Base-by-base conservation (phyloP, 1,139 yeast species). In the Geotrichum macrosporum region DNA sequence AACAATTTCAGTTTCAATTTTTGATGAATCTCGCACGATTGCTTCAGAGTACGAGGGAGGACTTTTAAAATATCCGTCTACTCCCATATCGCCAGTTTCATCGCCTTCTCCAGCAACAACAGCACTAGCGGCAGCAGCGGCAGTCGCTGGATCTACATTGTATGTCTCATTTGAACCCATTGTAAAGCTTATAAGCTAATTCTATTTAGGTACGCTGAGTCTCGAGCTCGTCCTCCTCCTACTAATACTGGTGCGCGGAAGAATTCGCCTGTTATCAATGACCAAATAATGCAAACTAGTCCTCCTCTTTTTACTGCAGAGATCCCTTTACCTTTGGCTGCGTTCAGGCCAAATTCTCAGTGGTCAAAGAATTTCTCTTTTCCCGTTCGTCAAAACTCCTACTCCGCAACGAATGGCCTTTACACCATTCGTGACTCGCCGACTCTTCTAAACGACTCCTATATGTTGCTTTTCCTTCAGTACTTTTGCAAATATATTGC, bases 1-100 rank as follows among this genome's bases (percentile, higher is more conserved):
- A 13, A 3, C n/a, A n/a, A n/a, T 20, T n/a, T 38, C 27, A 30
- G 43, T 45, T 24, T 40, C 53, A 10, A 50, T 51, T 34, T 43
- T 48, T 33, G 54, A 51, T 31, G 54, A 51, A 42, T 51, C 54
- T 10, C 37, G 54, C 19, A 49, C 44, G 9, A 50, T 51, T 20
- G 54, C 54, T 2, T 40, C 51, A 4, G 54, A 49, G 16, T 51
- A 51, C 37, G 43, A 49, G 34, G 50, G 47, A 8, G 54, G 54
- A 20, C 42, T 47, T 8, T 32, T 34, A 10, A 41, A 39, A 13
- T 51, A 51, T 36, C 50, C 50, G 4, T 45, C 37, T 15, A 13
- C 35, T 9, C 3, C 38, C 5, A 20, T 26, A 13, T n/a, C 44
- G 5, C 24, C 19, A 18, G 10, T 30, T 9, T 32, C 20, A n/a